Conservation (phyloP, 352 stramenopile genomes). For the Phytopythium cucurbitacearum region DNA sequence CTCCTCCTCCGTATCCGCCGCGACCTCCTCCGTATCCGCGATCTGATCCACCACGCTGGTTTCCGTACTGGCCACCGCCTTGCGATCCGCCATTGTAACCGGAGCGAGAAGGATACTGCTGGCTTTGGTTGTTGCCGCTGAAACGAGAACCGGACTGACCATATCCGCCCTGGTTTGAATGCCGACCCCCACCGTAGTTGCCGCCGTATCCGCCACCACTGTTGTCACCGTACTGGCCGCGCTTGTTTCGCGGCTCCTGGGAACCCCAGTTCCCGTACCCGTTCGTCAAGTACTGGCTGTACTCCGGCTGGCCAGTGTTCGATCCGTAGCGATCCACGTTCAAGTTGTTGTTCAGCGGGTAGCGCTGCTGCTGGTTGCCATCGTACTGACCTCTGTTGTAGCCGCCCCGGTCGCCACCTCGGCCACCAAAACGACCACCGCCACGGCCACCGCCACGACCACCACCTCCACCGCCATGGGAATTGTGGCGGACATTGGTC, state of each 20-base stretch:
- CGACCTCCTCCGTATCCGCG: slow-evolving; percentile 16
- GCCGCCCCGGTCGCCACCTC: slow-evolving; percentile 20
- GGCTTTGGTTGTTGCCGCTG: slow-evolving; percentile 14
- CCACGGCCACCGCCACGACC: slow-evolving; percentile 25
- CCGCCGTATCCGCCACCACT: slow-evolving; percentile 15
- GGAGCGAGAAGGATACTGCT: slow-evolving; percentile 5
- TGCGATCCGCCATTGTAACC: background rate
- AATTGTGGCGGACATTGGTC: slow-evolving; percentile 63
- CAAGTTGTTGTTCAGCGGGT: slow-evolving; percentile 55
- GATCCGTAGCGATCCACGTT: slow-evolving; percentile 55
- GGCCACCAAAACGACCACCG: slow-evolving; percentile 13
- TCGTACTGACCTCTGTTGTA: slow-evolving; percentile 23
- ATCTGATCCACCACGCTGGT: slow-evolving; percentile 8
- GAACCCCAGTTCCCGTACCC: slow-evolving; percentile 75
- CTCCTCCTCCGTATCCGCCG: too few relatives aligned
- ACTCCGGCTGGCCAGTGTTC: slow-evolving; percentile 40
- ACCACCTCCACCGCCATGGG: slow-evolving; percentile 27
- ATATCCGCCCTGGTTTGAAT: slow-evolving; percentile 10
- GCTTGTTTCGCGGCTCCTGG: slow-evolving; percentile 76
- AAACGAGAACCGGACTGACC: slow-evolving; percentile 11
- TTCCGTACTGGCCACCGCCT: slow-evolving; percentile 8
- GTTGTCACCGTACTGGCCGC: slow-evolving; percentile 44
- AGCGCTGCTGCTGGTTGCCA: slow-evolving; percentile 32
- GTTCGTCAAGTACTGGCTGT: slow-evolving; percentile 78
- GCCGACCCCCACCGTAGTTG: slow-evolving; percentile 12